A percentile compares a stretch with the other conserved stretches of the same genome.
Conservation (phyloP, 2,329 filamentous ascomycete species). For the Fusarium sp. region DNA sequence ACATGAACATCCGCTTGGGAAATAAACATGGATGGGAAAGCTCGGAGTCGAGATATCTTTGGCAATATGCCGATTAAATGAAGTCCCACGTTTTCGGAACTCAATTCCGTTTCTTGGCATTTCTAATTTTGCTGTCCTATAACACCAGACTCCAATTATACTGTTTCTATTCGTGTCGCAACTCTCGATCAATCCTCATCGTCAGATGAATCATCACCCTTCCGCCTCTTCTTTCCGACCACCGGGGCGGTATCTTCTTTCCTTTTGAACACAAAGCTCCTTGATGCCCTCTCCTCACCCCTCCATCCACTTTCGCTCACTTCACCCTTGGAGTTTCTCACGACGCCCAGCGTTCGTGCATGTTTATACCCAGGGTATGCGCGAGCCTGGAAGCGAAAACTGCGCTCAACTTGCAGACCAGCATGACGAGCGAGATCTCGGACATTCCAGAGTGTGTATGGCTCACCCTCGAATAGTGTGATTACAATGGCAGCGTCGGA, state of each 20-base stretch:
- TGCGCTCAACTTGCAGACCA: slow-evolving; percentile 74
- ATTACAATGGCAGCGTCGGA: slow-evolving; percentile 74
- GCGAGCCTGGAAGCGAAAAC: slow-evolving; percentile 72
- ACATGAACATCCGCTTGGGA: neutral
- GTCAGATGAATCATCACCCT: slow-evolving; percentile 47
- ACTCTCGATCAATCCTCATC: slow-evolving; percentile 42
- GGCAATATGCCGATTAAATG: neutral
- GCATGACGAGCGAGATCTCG: slow-evolving; percentile 84
- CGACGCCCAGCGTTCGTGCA: slow-evolving; percentile 75
- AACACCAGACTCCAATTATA: slow-evolving; percentile 22
- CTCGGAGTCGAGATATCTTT: slow-evolving; percentile 5
- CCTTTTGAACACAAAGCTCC: slow-evolving; percentile 70
- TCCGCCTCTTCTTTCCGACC: slow-evolving; percentile 43
- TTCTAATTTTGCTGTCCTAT: neutral
- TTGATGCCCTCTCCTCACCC: slow-evolving; percentile 55
- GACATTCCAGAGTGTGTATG: slow-evolving; percentile 96
- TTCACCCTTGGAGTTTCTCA: slow-evolving; percentile 59
- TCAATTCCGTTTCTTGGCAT: neutral
- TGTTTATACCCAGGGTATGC: slow-evolving; percentile 80
- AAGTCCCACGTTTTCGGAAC: neutral
- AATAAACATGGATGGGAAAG: neutral
- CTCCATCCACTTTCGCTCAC: slow-evolving; percentile 53
- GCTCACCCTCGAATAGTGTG: slow-evolving; percentile 91
- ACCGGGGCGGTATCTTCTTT: slow-evolving; percentile 59
- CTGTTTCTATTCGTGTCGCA: neutral